Evolutionary conservation across 371 early-diverging fungal species (phyloP).

Genomic region (Encephalitozoon hellem): DNA sequence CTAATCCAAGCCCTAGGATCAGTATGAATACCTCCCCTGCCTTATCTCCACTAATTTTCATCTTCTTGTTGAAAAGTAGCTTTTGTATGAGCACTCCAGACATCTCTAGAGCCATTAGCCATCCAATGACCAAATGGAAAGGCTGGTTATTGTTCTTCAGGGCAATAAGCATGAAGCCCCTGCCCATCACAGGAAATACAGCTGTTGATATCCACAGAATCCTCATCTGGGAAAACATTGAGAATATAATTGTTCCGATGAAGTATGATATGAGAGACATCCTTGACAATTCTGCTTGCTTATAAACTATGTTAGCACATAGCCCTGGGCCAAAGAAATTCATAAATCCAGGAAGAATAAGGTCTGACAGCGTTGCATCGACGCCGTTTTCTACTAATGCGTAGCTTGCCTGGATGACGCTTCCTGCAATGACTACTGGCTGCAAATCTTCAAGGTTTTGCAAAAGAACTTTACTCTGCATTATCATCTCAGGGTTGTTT

Average conservation of each 20-base stretch:
- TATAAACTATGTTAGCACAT: slow-evolving; percentile 34
- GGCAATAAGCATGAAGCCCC: not conserved
- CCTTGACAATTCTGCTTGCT: not conserved
- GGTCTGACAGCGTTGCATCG: slow-evolving; percentile 8
- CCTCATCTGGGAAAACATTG: slow-evolving; percentile 3
- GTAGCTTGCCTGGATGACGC: not conserved
- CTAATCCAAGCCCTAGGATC: not conserved
- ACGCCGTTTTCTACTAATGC: slow-evolving; percentile 20
- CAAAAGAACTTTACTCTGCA: not conserved
- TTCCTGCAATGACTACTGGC: slow-evolving; percentile 13
- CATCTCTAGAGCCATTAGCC: slow-evolving; percentile 26
- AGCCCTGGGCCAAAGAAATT: slow-evolving; percentile 25
- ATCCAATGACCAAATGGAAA: slow-evolving; percentile 2
- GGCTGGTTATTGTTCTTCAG: slow-evolving; percentile 20
- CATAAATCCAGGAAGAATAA: slow-evolving; percentile 36
- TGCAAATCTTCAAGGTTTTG: slow-evolving; percentile 2
- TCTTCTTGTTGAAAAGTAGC: slow-evolving; percentile 8
- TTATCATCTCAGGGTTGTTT: not conserved
- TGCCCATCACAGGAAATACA: slow-evolving; percentile 31
- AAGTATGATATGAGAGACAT: slow-evolving; percentile 9
- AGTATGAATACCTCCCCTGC: slow-evolving; percentile 5
- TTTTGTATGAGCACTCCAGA: slow-evolving; percentile 9
- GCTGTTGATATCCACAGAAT: not conserved
- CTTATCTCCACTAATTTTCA: not conserved
- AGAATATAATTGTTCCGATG: slow-evolving; percentile 23